Evolutionary conservation across 495 filamentous ascomycete species (phyloP), one percentile per base, ranked within the genome.

Genomic region (Penicillium malachiteum): DNA sequence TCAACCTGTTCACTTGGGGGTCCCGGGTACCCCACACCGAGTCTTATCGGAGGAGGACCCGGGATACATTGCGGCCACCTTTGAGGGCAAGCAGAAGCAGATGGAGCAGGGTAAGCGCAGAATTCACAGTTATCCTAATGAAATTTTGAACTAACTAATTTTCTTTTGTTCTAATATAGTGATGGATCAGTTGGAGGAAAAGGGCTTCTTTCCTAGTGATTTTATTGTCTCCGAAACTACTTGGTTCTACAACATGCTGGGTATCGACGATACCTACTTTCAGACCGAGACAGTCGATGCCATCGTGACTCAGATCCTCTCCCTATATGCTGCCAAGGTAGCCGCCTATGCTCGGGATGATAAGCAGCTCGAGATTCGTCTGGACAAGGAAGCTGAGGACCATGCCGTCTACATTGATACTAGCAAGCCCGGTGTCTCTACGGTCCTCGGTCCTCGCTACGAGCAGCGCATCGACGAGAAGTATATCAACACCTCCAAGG

Each of bases 351-450:
- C 93, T 16, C 87, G 94, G 53, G 89, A 96, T 63, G 94, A 98
- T 71, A 95, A 93, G 76, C 85, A 86, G 44, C 80, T 97, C 52
- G 92, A 97, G 73, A 97, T 98, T 57, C 85, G 91, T 16, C 71
- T 98, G 17, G 94, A 98, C 70, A 96, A 96, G 82, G 94, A 98
- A 69, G 90, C 87, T 34, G 80, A 82, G 45, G 95, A 97, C 71
- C 95, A 97, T 70, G 94, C 94, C 39, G 93, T 97, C 66, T 98
- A 97, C 71, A 97, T 98, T 60, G 94, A 98, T 67, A 98, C 95
- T 12, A 96, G 91, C 70, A 86, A 84, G 61, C 95, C 94, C 10
- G 94, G 94, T 60, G 74, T 90, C 54, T 86, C 85, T 33, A 78
- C 84, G 39, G 69, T 89, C 8, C 76, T 81, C 48, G 94, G 94